Evolutionary conservation across 2,329 filamentous ascomycete species (phyloP), one percentile per base, ranked within the genome.

Genomic region (Neonectria coccinea): DNA sequence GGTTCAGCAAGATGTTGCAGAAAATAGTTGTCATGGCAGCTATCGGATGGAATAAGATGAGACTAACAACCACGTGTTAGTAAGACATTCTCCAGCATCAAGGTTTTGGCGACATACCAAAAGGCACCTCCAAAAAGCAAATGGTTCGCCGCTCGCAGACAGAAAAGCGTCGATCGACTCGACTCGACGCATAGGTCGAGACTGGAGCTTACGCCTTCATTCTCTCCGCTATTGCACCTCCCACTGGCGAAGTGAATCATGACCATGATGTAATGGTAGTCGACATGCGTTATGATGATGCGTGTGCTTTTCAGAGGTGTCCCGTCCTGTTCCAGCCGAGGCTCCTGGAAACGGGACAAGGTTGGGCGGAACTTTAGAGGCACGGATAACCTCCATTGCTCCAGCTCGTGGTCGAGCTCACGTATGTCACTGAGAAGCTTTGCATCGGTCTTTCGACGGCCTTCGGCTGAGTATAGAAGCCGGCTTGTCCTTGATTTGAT

Each of bases 181-280:
- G 85, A 84, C 59, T 87, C 83, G 0, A 87, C 79, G 0, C 85
- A 83, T 3, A 87, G 70, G 1, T 81, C 81, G n/a, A 86, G 73
- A 59, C 85, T 87, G 0, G 84, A 86, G 41, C 79, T 81, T 1
- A 86, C 78, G 0, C 83, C 83, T 6, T 33, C 57, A 27, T 10
- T 55, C 25, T 11, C 48, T 4, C 48, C 48, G 2, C n/a, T 14
- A 10, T 27, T 77, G 66, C 85, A 87, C 1, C 85, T 76, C 9
- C 84, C 81, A 44, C 82, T 86, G 0, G 85, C 84, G 16, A 82
- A 78, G 67, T 88, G 86, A 33, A 88, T 86, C 12, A 81, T 82
- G 3, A 82, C 81, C 72, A 86, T 78, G 65, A 86, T 79, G 60
- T 86, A 79, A 64, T 86, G 82, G 65, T 88, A 88, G 56, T 86